Evolutionary conservation across 441 rosid genomes (phyloP), one percentile per base, ranked within the genome.

Genomic region (Dalechampia spathulata): DNA sequence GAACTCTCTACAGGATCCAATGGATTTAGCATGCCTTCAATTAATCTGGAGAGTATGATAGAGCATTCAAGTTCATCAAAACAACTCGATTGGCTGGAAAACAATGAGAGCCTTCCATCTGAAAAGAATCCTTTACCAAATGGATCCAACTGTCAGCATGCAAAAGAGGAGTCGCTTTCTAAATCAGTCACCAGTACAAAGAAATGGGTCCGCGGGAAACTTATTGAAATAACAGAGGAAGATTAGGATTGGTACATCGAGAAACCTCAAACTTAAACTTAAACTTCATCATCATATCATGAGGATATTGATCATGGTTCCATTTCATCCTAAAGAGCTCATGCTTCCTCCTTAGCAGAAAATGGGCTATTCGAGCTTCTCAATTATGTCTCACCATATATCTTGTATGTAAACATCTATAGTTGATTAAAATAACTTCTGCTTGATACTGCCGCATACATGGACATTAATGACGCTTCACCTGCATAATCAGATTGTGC

Each of bases 141-240:
- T 28, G 87, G 83, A 64, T 63, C 63, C 40, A 52, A 58, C 48
- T 63, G 57, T 61, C 51, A 69, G 45, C 32, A 42, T 12, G 16
- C 5, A 23, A 68, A 69, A 9, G 82, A 63, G 58, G 69, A 71
- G 28, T n/a, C 16, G 16, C 58, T 58, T 49, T 63, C 62, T 60
- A 58, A 66, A 51, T 34, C 80, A n/a, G 60, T 59, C 5, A 42
- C 69, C 14, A 62, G 61, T 56, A 78, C 76, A 1, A 92, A 82
- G 82, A 92, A 74, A 74, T 92, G 99, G 99, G 77, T 92, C 28
- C 74, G 86, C 6, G 96, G 96, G 9, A 83, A 80, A 75, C 92
- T 92, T 6, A 76, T 89, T 16, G 88, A 85, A 67, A 80, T 72
- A 51, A 55, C 70, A 11, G 89, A 75, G 53, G 72, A 57, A 66